A percentile compares a stretch with the other conserved stretches of the same genome.
phyloP scores from a whole-genome alignment of 2,329 filamentous ascomycete species.

The Sporothrix brunneoviolacea region DNA sequence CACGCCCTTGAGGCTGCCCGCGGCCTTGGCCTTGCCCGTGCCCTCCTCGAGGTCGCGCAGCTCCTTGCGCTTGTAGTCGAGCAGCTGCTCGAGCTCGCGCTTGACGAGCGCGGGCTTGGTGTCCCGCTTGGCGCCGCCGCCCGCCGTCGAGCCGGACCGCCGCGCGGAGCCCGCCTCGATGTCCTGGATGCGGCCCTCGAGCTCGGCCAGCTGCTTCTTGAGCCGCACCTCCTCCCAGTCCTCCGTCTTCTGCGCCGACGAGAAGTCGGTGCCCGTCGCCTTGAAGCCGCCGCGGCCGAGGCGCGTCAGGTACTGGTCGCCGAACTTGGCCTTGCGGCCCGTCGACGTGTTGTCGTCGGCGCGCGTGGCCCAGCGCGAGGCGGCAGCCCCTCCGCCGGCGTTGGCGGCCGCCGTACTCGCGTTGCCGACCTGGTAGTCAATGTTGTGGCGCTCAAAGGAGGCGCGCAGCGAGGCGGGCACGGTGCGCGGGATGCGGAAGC shows the following conservation, averaged over 20 bases:
- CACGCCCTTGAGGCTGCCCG: constrained; percentile 68
- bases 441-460: constrained; percentile 91
- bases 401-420: constrained; percentile 61
- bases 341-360: constrained; percentile 74
- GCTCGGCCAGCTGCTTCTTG: constrained; percentile 82
- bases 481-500: constrained; percentile 84
- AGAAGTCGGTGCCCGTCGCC: constrained; percentile 84
- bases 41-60: constrained; percentile 69
- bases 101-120: constrained; percentile 88
- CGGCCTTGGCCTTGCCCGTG: constrained; percentile 59
- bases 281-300: constrained; percentile 79
- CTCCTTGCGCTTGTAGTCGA: constrained; percentile 88
- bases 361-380: constrained; percentile 69
- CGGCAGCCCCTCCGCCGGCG: constrained; percentile 48
- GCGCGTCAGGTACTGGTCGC: constrained; percentile 89
- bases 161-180: constrained; percentile 67
- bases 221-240: constrained; percentile 97
- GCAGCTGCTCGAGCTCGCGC: constrained; percentile 83
- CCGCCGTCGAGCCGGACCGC: constrained; percentile 25
- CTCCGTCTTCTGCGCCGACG: constrained; percentile 66
- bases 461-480: constrained; percentile 86
- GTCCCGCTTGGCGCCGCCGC: constrained; percentile 58
- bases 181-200: constrained; percentile 80
- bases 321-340: constrained; percentile 93
- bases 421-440: constrained; percentile 89